phyloP scores from a whole-genome alignment of 2,329 filamentous ascomycete species.

The Hypomyces perniciosus region DNA sequence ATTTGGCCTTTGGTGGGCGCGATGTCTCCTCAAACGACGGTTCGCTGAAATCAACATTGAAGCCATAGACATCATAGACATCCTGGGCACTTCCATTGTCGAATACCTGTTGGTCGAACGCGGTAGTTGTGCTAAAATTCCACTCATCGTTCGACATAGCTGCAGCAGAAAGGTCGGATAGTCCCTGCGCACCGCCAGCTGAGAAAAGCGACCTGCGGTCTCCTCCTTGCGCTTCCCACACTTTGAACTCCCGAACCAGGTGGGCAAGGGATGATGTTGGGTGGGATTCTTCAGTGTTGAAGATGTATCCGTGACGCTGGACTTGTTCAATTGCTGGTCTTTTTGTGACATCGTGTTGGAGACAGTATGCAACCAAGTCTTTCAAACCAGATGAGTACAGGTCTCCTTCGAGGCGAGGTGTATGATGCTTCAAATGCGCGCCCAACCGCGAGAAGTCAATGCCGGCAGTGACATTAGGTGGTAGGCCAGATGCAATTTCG shows the following conservation, averaged over 20 bases:
- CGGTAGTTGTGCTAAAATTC: slow-evolving; percentile 61
- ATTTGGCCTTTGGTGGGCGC: slow-evolving; percentile 47
- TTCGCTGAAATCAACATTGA: slow-evolving; percentile 47
- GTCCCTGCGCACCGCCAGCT: slow-evolving; percentile 51
- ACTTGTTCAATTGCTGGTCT: slow-evolving; percentile 66
- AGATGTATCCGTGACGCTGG: slow-evolving; percentile 63
- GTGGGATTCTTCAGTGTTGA: slow-evolving; percentile 54
- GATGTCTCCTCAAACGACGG: slow-evolving; percentile 44
- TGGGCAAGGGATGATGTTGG: slow-evolving; percentile 58
- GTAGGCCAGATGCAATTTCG: slow-evolving; percentile 73
- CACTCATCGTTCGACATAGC: slow-evolving; percentile 53
- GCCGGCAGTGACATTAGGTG: slow-evolving; percentile 59
- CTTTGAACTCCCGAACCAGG: slow-evolving; percentile 64
- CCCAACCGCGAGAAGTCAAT: slow-evolving; percentile 44
- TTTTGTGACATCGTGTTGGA: slow-evolving; percentile 61
- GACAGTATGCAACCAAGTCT: slow-evolving; percentile 65
- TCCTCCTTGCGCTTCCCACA: slow-evolving; percentile 71
- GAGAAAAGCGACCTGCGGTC: slow-evolving; percentile 60
- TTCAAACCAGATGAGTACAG: slow-evolving; percentile 64
- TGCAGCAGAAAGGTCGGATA: slow-evolving; percentile 38
- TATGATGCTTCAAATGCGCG: slow-evolving; percentile 52
- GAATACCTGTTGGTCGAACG: slow-evolving; percentile 55
- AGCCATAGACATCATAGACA: slow-evolving; percentile 56
- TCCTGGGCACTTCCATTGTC: slow-evolving; percentile 49
- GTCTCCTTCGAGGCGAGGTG: slow-evolving; percentile 64